Evolutionary conservation across 345 rosid genomes (phyloP).

Genomic region (Raphanus raphanistrum): DNA sequence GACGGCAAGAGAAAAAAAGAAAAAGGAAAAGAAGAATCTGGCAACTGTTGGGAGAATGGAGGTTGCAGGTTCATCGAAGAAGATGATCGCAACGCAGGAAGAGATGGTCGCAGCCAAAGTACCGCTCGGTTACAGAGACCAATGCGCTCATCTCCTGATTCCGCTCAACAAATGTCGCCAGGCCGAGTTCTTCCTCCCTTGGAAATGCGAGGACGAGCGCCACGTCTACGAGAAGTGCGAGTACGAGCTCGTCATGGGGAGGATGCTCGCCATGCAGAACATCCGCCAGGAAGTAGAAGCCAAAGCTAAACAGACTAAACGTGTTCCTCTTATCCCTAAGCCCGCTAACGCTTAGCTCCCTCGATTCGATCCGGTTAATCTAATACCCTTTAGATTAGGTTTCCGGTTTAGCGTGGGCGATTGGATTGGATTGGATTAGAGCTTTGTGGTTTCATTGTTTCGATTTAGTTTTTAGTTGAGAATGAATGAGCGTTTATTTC

Average conservation of each 20-base stretch:
- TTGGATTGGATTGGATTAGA: slow-evolving; percentile 11
- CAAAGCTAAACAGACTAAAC: slow-evolving; percentile 50
- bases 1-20: slow-evolving; percentile 1
- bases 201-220: slow-evolving; percentile 97
- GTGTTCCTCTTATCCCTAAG: slow-evolving; percentile 74
- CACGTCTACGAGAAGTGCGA: slow-evolving; percentile 95
- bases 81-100: slow-evolving; percentile 92
- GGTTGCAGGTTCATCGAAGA: slow-evolving; percentile 84
- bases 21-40: slow-evolving; percentile 16
- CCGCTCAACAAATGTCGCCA: slow-evolving; percentile 98
- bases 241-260: slow-evolving; percentile 96
- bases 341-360: slow-evolving; percentile 69
- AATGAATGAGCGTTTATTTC: no score
- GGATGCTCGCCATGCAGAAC: slow-evolving; percentile 99
- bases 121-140: slow-evolving; percentile 86
- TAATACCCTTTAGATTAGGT: not conserved
- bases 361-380: slow-evolving; percentile 38
- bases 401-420: not conserved
- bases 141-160: slow-evolving; percentile 89
- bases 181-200: slow-evolving; percentile 87
- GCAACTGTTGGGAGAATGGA: slow-evolving; percentile 54
- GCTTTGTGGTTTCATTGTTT: not conserved
- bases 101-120: slow-evolving; percentile 87
- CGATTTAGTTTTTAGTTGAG: no score
- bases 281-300: slow-evolving; percentile 83